Base-by-base conservation (phyloP, 148 eudicot genomes). In the Fagopyrum esculentum region DNA sequence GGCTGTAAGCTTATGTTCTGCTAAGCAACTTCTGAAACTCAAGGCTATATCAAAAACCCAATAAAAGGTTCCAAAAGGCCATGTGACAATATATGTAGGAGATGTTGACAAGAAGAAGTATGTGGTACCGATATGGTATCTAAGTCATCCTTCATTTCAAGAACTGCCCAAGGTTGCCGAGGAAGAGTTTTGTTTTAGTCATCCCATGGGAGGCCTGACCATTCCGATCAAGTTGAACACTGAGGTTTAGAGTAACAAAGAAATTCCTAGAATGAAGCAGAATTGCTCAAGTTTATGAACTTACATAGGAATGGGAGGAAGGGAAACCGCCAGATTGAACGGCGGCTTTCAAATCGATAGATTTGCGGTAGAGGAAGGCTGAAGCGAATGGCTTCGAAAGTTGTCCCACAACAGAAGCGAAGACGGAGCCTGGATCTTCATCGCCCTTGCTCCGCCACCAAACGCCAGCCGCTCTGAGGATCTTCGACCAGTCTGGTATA, bases 251-350 rank as follows among this genome's bases (percentile, higher is more conserved):
- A 22, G 26, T 22, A 22, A 22, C 26, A 22, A 22, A 22, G 26
- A 22, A 22, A 22, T 22, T 22, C 26, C 26, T 22, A 22, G 26
- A 22, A 22, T 22, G 26, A 22, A 22, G 26, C 26, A 22, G 26
- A 22, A 22, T 22, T 22, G 26, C 26, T 22, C 26, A 22, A 22
- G 26, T 22, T 22, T 22, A 22, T 22, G 54, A 5, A 47, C 81
- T 86, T 81, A 91, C 98, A 75, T 97, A 91, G 54, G 98, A 91
- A 87, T 93, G 98, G 11, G 98, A 85, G 73, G 98, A 93, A 80
- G 98, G 98, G 61, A 93, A 93, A 5, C 98, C 97, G 83, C 98
- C 98, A 85, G 98, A 81, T 82, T 77, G 91, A 75, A 91, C 4
- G n/a, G 77, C 80, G 81, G 86, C 78, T 76, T 73, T 88, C 45